phyloP scores from a whole-genome alignment of 208 protist species.

The Wallacemonas collosoma region DNA sequence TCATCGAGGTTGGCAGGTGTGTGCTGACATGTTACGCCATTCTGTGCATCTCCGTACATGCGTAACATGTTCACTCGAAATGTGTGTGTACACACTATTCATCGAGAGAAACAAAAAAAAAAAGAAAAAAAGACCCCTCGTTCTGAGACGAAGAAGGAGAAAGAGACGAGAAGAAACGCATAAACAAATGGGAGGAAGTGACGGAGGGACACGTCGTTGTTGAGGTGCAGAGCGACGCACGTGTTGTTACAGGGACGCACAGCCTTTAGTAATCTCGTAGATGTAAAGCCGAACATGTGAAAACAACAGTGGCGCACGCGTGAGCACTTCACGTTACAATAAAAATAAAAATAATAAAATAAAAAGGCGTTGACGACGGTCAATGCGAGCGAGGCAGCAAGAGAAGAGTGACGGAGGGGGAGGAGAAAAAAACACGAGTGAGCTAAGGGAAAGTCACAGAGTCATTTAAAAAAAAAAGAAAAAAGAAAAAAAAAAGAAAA shows the following conservation, averaged over 20 bases:
- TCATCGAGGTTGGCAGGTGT: no score
- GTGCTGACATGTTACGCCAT: no score
- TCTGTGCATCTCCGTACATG: no score
- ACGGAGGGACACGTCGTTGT: no score
- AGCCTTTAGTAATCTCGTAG: neutral
- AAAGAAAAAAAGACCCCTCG: no score
- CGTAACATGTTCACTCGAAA: no score
- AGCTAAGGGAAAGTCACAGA: neutral
- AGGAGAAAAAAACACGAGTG: neutral
- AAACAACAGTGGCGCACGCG: neutral
- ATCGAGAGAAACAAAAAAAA: no score
- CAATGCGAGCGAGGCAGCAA: neutral
- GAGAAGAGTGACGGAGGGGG: neutral
- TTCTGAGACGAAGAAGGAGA: no score
- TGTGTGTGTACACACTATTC: no score
- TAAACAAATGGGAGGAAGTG: no score
- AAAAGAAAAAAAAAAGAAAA: slow-evolving; percentile 16
- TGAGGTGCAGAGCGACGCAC: no score
- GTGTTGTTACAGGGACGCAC: neutral
- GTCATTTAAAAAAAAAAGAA: slow-evolving; percentile 17
- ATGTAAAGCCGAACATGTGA: neutral
- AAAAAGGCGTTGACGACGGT: neutral
- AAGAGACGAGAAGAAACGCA: no score
- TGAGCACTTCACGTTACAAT: neutral
- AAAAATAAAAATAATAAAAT: neutral